Evolutionary conservation across 441 rosid species (phyloP), one percentile per base, ranked within the genome.

Genomic region (Rhodomyrtus psidioides): DNA sequence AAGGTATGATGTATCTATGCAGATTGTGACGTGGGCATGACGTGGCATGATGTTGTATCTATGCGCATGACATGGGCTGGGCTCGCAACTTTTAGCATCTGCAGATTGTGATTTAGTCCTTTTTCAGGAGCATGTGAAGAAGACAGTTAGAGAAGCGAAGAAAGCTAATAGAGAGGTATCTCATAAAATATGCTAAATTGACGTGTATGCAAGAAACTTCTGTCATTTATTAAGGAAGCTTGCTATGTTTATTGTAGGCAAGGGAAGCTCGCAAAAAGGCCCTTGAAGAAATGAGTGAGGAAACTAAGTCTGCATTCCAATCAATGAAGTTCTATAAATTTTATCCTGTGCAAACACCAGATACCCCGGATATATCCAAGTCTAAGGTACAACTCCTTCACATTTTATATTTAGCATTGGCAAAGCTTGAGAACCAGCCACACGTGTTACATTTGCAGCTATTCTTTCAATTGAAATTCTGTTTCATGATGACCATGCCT

Each of bases 81-180:
- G 16, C 84, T 55, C 28, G 9, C 58, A 39, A 65, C 56, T 56
- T 83, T 85, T 59, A 27, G 55, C 87, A 83, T 60, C 79, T 74
- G 59, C 82, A 79, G 85, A 4, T 17, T 12, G 13, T 76, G 75
- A 46, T 81, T 82, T 53, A 21, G 60, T 85, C 56, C 13, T 70
- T 87, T 87, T 70, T 83, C 88, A 96, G 99, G 98, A 94, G 24
- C 96, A 88, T 89, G 93, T 96, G 79, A 95, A 91, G 87, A 96
- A 94, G 91, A 94, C 92, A 91, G 96, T 95, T 87, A 93, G 94
- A 81, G 97, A 95, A 91, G 98, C 96, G 23, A 96, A 95, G 93
- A 95, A 89, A 90, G 95, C 97, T 82, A 95, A 96, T 58, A 88
- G 95, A 83, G 96, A 96, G 96, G 99, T 97, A 90, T 82, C 17